Evolutionary conservation across 805 yeast species (phyloP).

Genomic region (Starmerella roubikii): DNA sequence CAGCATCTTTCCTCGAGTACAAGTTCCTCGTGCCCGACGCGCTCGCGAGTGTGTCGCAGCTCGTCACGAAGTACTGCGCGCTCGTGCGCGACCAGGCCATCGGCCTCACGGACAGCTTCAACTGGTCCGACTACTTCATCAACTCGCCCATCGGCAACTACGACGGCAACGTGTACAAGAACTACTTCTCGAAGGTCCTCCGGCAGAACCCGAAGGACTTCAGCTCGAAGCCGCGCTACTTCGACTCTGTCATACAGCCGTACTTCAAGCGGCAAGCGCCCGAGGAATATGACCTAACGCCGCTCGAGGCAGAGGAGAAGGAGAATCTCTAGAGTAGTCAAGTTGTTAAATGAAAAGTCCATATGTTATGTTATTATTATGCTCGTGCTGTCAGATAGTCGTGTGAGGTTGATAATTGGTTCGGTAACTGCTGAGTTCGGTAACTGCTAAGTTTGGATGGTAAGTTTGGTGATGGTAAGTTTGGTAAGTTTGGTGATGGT

Average conservation of each 20-base stretch:
- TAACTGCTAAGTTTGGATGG: too few species aligned
- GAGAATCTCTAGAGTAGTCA: too few species aligned
- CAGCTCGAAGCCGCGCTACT: constrained; percentile 45
- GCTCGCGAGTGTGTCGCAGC: constrained; percentile 31
- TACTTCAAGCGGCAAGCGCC: constrained; percentile 20
- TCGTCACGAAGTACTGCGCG: constrained; percentile 35
- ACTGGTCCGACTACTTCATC: constrained; percentile 61
- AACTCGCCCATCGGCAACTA: constrained; percentile 68
- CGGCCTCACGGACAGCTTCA: constrained; percentile 69
- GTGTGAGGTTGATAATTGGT: too few species aligned
- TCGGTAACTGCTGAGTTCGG: too few species aligned
- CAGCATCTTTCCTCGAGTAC: constrained; percentile 57
- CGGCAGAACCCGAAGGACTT: constrained; percentile 31
- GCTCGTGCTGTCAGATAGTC: neutral
- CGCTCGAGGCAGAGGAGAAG: constrained; percentile 16
- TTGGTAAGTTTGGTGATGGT: too few species aligned
- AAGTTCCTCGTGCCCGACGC: constrained; percentile 38
- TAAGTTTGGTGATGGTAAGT: too few species aligned
- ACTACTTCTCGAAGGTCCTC: constrained; percentile 50
- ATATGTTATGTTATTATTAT: neutral
- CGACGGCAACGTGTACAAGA: constrained; percentile 69
- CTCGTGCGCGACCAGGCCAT: constrained; percentile 51
- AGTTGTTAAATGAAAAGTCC: too few species aligned
- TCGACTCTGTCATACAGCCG: constrained; percentile 24
- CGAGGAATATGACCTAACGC: constrained; percentile 12